Percentiles rank a stretch among this genome's conserved stretches.
Conservation (phyloP, 495 filamentous ascomycete species). For the Daldinia loculata region DNA sequence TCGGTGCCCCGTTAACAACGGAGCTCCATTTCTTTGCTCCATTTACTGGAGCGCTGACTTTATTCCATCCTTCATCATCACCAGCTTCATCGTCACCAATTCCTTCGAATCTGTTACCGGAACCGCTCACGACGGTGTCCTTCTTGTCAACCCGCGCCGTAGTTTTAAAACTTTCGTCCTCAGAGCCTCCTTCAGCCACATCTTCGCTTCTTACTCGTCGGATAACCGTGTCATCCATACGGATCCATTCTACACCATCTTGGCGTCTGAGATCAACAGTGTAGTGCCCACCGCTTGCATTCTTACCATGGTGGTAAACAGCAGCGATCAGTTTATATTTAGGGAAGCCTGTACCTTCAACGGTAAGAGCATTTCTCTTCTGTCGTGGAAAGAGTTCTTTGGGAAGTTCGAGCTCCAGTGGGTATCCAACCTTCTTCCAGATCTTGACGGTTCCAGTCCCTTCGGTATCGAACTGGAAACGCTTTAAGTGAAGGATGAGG, state of each 20-base stretch:
- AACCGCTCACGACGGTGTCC: constrained; percentile 44
- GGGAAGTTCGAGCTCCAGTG: constrained; percentile 91
- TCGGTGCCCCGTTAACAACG: constrained; percentile 65
- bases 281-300: constrained; percentile 93
- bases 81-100: constrained; percentile 72
- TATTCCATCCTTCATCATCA: constrained; percentile 82
- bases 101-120: constrained; percentile 73
- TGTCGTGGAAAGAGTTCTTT: constrained; percentile 86
- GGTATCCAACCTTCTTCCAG: constrained; percentile 97
- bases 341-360: constrained; percentile 69
- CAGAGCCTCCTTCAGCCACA: constrained; percentile 84
- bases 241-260: constrained; percentile 93
- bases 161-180: constrained; percentile 75
- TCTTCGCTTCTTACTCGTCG: constrained; percentile 86
- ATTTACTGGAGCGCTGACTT: constrained; percentile 71
- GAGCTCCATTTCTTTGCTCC: constrained; percentile 73
- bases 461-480: constrained; percentile 93
- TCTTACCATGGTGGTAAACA: constrained; percentile 97
- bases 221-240: constrained; percentile 93
- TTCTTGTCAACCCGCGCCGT: constrained; percentile 58
- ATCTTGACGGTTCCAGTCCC: constrained; percentile 92
- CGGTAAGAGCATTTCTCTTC: constrained; percentile 69
- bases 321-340: constrained; percentile 89
- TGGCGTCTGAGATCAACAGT: constrained; percentile 95
- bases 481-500: constrained; percentile 93